A percentile compares a stretch with the other conserved stretches of the same genome.
These are phyloP conservation scores for Funneliformis mosseae DNA, from an alignment of 192 early-diverging fungal genomes.

Conservation along the genomic window DNA sequence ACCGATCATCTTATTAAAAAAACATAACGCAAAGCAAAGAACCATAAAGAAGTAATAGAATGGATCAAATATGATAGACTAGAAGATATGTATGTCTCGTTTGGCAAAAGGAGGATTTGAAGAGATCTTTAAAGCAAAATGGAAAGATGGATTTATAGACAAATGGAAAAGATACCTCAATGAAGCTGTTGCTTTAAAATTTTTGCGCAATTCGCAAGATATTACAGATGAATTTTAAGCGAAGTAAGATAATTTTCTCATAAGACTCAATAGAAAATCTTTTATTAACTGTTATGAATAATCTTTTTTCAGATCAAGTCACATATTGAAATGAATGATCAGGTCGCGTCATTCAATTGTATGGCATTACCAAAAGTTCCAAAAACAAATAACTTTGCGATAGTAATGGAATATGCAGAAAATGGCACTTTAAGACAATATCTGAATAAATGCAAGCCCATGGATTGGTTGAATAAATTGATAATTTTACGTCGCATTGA, in stretches of 20 bases:
- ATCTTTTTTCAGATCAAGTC: neutral
- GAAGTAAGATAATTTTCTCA: neutral
- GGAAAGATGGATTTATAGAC: neutral
- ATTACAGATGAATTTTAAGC: neutral
- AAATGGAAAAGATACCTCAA: neutral
- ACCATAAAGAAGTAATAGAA: neutral
- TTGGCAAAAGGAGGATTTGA: slow-evolving; percentile 16
- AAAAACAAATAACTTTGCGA: slow-evolving; percentile 40
- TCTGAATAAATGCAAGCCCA: neutral
- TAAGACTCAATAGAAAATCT: neutral
- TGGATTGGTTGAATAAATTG: neutral
- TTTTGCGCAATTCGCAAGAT: neutral
- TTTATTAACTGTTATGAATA: neutral
- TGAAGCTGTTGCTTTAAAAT: neutral
- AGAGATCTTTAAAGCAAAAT: neutral
- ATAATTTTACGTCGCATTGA: slow-evolving; percentile 29
- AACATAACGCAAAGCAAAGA: neutral
- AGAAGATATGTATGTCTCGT: neutral
- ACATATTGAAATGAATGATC: neutral
- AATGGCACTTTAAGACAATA: slow-evolving; percentile 3
- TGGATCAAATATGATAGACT: neutral
- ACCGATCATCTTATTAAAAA: neutral
- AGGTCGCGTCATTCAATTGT: slow-evolving; percentile 3
- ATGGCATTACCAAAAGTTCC: slow-evolving; percentile 43
- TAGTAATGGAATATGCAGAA: slow-evolving; percentile 46